Percentiles rank a stretch among this genome's conserved stretches.
phyloP scores from a whole-genome alignment of 2,329 filamentous ascomycete species.

The Aotearoamyces nothofagi region DNA sequence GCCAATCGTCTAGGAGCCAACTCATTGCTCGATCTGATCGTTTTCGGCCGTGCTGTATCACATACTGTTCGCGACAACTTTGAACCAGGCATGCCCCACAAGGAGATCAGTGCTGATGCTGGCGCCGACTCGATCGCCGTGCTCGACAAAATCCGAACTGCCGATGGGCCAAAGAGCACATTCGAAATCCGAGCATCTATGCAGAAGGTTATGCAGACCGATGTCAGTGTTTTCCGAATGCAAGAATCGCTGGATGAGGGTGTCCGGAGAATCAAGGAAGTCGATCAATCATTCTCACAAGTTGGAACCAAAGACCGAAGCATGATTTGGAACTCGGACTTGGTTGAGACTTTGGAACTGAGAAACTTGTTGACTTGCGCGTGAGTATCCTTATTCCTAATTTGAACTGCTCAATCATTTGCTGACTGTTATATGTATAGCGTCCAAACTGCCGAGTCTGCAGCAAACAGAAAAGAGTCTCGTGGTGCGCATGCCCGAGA shows the following conservation, averaged over 20 bases:
- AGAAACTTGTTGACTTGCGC: constrained; percentile 94
- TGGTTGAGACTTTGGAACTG: constrained; percentile 91
- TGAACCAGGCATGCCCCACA: constrained; percentile 65
- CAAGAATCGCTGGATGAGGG: constrained; percentile 90
- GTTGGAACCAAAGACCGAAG: constrained; percentile 95
- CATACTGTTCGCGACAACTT: constrained; percentile 96
- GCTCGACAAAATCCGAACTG: constrained; percentile 73
- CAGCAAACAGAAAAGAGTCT: constrained; percentile 91
- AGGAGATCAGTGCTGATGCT: constrained; percentile 69
- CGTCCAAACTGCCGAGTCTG: constrained; percentile 79
- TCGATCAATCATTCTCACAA: constrained; percentile 66
- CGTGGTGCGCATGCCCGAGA: constrained; percentile 94
- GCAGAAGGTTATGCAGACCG: constrained; percentile 97
- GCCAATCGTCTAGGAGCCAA: constrained; percentile 97
- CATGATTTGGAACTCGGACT: constrained; percentile 99
- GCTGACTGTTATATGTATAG: constrained; percentile 25
- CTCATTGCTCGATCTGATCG: constrained; percentile 92
- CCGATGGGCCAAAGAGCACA: constrained; percentile 74
- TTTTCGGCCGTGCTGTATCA: constrained; percentile 93
- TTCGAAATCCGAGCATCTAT: constrained; percentile 79
- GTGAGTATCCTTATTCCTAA: constrained; percentile 34
- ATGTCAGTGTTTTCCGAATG: constrained; percentile 92
- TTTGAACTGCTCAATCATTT: not conserved
- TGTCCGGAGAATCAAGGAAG: constrained; percentile 72
- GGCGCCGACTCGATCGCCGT: constrained; percentile 76